A percentile compares a stretch with the other conserved stretches of the same genome.
Evolutionary conservation across 495 filamentous ascomycete species (phyloP).

Genomic region (Echria macrotheca): DNA sequence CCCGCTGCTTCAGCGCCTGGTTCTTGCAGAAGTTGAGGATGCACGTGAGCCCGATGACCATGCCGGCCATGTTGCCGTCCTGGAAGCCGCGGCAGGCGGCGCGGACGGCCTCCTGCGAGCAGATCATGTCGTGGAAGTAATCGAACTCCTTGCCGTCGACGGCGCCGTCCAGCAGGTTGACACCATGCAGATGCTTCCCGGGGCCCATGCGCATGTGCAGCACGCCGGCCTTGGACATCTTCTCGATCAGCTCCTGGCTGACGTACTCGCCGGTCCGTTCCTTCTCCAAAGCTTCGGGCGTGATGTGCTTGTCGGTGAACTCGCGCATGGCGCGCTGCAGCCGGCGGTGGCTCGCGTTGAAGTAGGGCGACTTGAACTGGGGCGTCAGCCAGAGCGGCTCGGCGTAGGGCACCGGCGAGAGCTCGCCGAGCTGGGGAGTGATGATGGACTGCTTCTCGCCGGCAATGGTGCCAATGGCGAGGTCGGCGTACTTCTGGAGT

Average conservation of each 20-base stretch:
- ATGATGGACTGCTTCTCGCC: slow-evolving; percentile 72
- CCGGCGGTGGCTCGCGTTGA: slow-evolving; percentile 66
- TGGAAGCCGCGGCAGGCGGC: slow-evolving; percentile 63
- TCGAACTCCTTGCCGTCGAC: slow-evolving; percentile 78
- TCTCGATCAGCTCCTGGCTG: slow-evolving; percentile 69
- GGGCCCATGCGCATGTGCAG: slow-evolving; percentile 80
- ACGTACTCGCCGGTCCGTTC: slow-evolving; percentile 72
- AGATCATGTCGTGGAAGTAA: slow-evolving; percentile 79
- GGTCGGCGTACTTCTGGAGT: slow-evolving; percentile 64
- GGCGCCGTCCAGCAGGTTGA: slow-evolving; percentile 61
- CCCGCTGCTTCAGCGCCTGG: slow-evolving; percentile 55
- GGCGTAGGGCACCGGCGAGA: slow-evolving; percentile 72
- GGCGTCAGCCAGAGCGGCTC: slow-evolving; percentile 78
- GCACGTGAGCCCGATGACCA: slow-evolving; percentile 78
- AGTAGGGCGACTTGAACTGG: slow-evolving; percentile 77
- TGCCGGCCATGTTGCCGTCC: slow-evolving; percentile 63
- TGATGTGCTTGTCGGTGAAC: slow-evolving; percentile 67
- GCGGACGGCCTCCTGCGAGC: slow-evolving; percentile 67
- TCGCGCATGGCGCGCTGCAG: slow-evolving; percentile 67
- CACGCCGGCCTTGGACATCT: slow-evolving; percentile 67
- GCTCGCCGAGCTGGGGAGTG: slow-evolving; percentile 61
- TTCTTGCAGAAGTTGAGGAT: slow-evolving; percentile 75
- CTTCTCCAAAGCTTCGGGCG: slow-evolving; percentile 71
- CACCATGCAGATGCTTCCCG: slow-evolving; percentile 73
- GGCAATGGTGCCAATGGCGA: slow-evolving; percentile 70